Percentiles rank a stretch among this genome's conserved stretches.
Conservation (phyloP, 169 alveolate genomes). For the Eimeria sp. region DNA sequence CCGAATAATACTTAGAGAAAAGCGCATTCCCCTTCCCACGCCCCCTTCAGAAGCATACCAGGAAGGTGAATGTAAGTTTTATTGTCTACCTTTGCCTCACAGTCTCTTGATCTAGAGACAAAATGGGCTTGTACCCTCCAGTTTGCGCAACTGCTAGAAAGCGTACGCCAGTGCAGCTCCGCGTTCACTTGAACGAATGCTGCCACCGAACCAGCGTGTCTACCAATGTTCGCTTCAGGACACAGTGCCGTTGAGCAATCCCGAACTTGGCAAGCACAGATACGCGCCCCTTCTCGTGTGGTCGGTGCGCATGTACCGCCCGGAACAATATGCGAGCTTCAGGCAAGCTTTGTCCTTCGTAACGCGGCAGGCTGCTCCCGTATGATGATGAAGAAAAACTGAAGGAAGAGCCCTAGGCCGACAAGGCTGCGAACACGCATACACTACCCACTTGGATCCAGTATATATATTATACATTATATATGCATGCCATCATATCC, state of each 20-base stretch:
- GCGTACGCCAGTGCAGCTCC: background rate
- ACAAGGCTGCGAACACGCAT: conserved; percentile 14
- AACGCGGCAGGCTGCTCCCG: conserved; percentile 57
- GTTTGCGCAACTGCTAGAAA: background rate
- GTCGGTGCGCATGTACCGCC: background rate
- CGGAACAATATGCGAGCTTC: background rate
- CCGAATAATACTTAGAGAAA: background rate
- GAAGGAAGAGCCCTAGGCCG: conserved; percentile 25
- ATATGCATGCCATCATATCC: no score
- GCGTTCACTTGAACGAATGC: background rate
- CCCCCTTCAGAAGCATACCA: background rate
- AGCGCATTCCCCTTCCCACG: background rate
- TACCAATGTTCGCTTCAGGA: background rate
- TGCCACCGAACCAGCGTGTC: background rate
- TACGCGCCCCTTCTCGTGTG: background rate
- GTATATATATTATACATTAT: no score
- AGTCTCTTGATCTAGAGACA: background rate
- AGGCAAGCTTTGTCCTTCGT: conserved; percentile 45
- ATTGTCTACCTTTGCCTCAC: background rate
- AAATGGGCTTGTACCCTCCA: background rate
- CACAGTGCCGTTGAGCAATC: background rate
- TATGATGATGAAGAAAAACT: conserved; percentile 26
- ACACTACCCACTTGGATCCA: background rate
- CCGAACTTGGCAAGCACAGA: background rate
- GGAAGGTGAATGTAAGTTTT: background rate